A percentile compares a stretch with the other conserved stretches of the same genome.
These are phyloP conservation scores for Fragaria nilgerrensis DNA, from an alignment of 306 rosid species.

Conservation along the genomic window DNA sequence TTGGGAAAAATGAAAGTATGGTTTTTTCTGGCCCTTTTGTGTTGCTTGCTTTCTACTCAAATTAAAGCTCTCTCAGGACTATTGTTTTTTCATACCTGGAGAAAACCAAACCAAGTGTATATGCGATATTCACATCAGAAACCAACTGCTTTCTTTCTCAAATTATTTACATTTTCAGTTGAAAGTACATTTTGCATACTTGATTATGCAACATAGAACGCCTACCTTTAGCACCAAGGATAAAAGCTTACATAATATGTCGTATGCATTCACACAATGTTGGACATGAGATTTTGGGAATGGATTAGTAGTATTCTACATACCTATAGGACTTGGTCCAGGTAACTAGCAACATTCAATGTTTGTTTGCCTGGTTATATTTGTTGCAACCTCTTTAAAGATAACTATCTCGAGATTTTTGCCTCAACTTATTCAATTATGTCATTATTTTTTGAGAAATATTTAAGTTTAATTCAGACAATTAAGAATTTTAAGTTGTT, in stretches of 20 bases:
- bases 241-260: not conserved
- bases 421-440: no score
- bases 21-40: slow-evolving; percentile 39
- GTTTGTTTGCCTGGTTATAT: no score
- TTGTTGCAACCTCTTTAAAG: no score
- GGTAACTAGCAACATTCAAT: no score
- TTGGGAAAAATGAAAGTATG: slow-evolving; percentile 48
- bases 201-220: slow-evolving; percentile 1
- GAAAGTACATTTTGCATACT: slow-evolving; percentile 13
- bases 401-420: no score
- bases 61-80: slow-evolving; percentile 38
- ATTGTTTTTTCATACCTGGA: not conserved
- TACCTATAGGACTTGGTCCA: no score
- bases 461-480: no score
- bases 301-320: not conserved
- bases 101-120: slow-evolving; percentile 18
- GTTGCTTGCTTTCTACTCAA: slow-evolving; percentile 92
- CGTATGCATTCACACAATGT: not conserved
- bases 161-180: slow-evolving; percentile 1
- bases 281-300: not conserved
- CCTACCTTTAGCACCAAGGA: not conserved
- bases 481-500: no score
- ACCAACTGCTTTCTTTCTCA: not conserved
- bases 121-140: slow-evolving; percentile 15
- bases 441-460: no score